Base-by-base conservation (phyloP, 768 basidiomycete species). In the Russula virescens region DNA sequence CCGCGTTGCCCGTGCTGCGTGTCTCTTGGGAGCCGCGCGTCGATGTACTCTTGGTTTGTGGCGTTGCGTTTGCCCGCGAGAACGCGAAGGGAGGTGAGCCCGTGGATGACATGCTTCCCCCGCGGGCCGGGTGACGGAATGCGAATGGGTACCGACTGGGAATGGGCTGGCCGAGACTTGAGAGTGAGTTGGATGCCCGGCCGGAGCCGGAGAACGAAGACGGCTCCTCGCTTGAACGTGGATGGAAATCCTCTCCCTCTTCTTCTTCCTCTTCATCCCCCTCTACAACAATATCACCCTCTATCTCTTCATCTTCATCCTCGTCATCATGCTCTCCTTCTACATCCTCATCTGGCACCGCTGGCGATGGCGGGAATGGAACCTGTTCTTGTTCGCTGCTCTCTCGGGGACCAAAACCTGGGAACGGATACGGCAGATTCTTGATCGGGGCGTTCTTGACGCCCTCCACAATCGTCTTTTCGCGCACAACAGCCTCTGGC, bases 91-190 rank as follows among this genome's bases (percentile, higher is more conserved):
- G 62, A 1, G 68, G 63, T 66, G 72, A 48, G 73, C 76, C 73
- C 78, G 81, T 34, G 72, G 78, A 71, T 34, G 74, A 73, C 26
- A 71, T 60, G 65, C 72, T 75, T 16, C 73, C 76, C 0, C 83
- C 80, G 9, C 81, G 80, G 1, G 72, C 71, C 8, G 81, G 81
- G 2, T 79, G 79, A 21, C 85, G 83, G 72, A 83, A 81, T 57
- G 82, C 78, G 79, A 89, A 88, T 11, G 87, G 88, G 69, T 86
- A 88, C 0, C 85, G 80, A 25, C 88, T 84, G 38, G 76, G 73
- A 56, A 93, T 79, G 1, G 89, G 91, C 25, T 88, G 86, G 3
- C 91, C 91, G 6, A 94, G 81, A 64, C 87, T 89, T 3, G 91
- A 93, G 85, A 94, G 85, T 9, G 91, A 93, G 21, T 68, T 68